phyloP scores from a whole-genome alignment of 768 basidiomycete genomes.

The Amanita molliuscula region DNA sequence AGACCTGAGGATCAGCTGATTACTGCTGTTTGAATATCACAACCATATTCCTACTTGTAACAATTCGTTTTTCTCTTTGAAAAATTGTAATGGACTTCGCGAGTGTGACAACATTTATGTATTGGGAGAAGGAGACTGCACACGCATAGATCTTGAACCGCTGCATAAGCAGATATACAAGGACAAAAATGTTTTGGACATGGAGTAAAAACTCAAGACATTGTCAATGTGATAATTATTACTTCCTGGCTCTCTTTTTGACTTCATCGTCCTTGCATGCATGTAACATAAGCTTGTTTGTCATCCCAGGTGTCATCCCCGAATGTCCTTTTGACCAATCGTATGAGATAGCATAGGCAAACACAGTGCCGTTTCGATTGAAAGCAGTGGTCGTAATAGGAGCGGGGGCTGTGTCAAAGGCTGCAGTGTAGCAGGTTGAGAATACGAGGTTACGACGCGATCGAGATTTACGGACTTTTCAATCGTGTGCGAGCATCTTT shows the following conservation, averaged over 20 bases:
- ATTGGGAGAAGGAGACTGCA: too few species aligned
- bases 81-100: too few species aligned
- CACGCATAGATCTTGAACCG: neutral
- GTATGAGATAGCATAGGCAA: slow-evolving; percentile 88
- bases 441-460: neutral
- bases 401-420: slow-evolving; percentile 63
- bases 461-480: slow-evolving; percentile 49
- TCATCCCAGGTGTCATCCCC: slow-evolving; percentile 61
- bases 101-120: too few species aligned
- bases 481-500: slow-evolving; percentile 86
- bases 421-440: slow-evolving; percentile 20
- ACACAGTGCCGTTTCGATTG: slow-evolving; percentile 81
- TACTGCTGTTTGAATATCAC: neutral
- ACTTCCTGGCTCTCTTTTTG: slow-evolving; percentile 48
- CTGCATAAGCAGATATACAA: neutral
- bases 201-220: neutral
- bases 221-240: slow-evolving; percentile 8
- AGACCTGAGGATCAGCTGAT: neutral
- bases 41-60: neutral
- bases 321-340: slow-evolving; percentile 92
- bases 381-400: slow-evolving; percentile 77
- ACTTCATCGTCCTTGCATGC: slow-evolving; percentile 85
- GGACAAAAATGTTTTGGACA: neutral
- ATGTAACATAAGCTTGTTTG: slow-evolving; percentile 79
- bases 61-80: neutral